Evolutionary conservation across 345 rosid genomes (phyloP).

Genomic region (Theobroma cacao): DNA sequence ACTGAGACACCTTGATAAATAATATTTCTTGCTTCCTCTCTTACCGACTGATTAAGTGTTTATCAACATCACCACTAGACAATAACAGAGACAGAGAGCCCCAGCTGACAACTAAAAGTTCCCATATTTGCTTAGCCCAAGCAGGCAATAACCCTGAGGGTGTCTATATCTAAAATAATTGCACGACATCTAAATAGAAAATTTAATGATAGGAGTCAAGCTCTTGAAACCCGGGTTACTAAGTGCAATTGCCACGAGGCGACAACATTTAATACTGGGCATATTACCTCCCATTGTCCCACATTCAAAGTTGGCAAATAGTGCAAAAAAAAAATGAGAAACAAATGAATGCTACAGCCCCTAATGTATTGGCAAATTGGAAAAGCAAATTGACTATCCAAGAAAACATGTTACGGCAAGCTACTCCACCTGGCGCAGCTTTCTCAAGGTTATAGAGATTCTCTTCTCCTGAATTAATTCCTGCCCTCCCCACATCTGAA

Average conservation of each 20-base stretch:
- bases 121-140: background rate
- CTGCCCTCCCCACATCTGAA: slow-evolving; percentile 74
- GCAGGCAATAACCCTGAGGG: background rate
- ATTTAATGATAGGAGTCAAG: background rate
- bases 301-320: background rate
- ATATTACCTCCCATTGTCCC: background rate
- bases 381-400: background rate
- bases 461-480: slow-evolving; percentile 68
- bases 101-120: background rate
- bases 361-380: background rate
- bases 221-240: background rate
- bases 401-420: background rate
- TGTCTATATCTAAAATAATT: background rate
- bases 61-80: background rate
- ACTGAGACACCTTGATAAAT: background rate
- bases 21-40: background rate
- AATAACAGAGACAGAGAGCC: background rate
- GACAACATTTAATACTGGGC: background rate
- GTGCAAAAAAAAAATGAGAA: background rate
- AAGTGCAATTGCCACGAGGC: background rate
- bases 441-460: slow-evolving; percentile 76
- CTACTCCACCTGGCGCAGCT: slow-evolving; percentile 44
- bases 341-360: background rate
- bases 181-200: background rate
- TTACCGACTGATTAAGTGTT: background rate